Evolutionary conservation across 1,284 basidiomycete genomes (phyloP).

Genomic region (Porodaedalea pini): DNA sequence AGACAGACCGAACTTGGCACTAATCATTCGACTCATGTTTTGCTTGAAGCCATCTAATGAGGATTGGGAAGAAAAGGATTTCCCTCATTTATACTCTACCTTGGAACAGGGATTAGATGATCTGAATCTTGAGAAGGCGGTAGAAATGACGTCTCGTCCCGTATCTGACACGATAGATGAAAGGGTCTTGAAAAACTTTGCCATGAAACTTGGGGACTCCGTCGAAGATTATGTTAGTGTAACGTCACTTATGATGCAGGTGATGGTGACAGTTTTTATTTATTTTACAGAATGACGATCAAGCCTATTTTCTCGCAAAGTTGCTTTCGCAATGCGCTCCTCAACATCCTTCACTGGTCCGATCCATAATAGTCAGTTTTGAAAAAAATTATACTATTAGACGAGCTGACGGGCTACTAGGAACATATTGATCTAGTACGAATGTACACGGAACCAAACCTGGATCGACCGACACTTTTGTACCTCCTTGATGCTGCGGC

Average conservation of each 20-base stretch:
- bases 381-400: constrained; percentile 32
- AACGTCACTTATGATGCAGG: too few relatives aligned
- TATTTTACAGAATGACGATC: constrained; percentile 43
- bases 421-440: constrained; percentile 48
- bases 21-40: constrained; percentile 66
- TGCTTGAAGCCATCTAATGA: constrained; percentile 70
- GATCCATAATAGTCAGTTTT: constrained; percentile 43
- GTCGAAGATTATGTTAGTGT: constrained; percentile 44
- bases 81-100: constrained; percentile 64
- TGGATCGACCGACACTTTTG: constrained; percentile 54
- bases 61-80: constrained; percentile 71
- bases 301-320: constrained; percentile 56
- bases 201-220: constrained; percentile 46
- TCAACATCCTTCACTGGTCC: constrained; percentile 49
- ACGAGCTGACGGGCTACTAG: constrained; percentile 33
- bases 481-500: constrained; percentile 58
- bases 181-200: constrained; percentile 48
- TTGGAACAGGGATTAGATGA: constrained; percentile 44
- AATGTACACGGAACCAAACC: constrained; percentile 49
- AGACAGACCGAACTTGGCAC: constrained; percentile 53
- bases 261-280: constrained; percentile 8
- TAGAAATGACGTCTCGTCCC: constrained; percentile 49
- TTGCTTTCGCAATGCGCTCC: constrained; percentile 59
- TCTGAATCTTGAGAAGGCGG: constrained; percentile 52
- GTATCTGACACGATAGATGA: constrained; percentile 50